Percentiles rank a stretch among this genome's conserved stretches.
These are phyloP conservation scores for Pythium rishiriense DNA, from an alignment of 352 stramenopile species.

Conservation along the genomic window DNA sequence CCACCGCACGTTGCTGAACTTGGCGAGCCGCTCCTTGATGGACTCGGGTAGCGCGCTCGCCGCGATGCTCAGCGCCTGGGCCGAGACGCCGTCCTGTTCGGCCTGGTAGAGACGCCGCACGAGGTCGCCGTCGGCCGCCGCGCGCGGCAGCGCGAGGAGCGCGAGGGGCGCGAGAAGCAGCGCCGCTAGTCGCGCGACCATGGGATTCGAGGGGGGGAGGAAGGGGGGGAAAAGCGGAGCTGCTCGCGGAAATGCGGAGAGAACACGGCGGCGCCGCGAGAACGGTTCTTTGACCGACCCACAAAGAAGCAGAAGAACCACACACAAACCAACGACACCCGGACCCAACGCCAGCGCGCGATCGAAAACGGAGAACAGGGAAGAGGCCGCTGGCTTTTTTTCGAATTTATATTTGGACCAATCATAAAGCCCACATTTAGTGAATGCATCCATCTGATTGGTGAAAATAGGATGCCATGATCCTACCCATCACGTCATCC, in stretches of 20 bases:
- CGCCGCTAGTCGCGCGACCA: neutral
- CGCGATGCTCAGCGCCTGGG: conserved; percentile 36
- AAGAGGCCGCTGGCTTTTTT: conserved; percentile 5
- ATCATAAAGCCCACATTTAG: neutral
- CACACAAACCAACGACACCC: neutral
- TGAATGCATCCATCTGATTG: neutral
- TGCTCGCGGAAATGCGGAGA: neutral
- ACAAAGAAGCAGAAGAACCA: neutral
- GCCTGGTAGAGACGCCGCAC: conserved; percentile 53
- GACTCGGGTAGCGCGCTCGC: conserved; percentile 35
- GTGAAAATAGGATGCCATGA: neutral
- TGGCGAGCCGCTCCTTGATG: conserved; percentile 33
- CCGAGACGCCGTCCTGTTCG: conserved; percentile 28
- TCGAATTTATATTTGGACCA: conserved; percentile 1
- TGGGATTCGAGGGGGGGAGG: neutral
- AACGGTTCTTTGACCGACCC: neutral
- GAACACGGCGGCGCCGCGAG: neutral
- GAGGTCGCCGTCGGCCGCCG: conserved; percentile 43
- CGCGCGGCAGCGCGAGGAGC: conserved; percentile 16
- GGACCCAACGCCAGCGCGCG: neutral
- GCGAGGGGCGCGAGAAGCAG: conserved; percentile 13
- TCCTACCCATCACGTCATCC: conserved; percentile 5
- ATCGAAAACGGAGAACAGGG: neutral
- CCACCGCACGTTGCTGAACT: conserved; percentile 37
- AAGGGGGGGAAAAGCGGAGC: neutral